Conservation (phyloP, 73 alveolate genomes). For the Loxodes magnus region DNA sequence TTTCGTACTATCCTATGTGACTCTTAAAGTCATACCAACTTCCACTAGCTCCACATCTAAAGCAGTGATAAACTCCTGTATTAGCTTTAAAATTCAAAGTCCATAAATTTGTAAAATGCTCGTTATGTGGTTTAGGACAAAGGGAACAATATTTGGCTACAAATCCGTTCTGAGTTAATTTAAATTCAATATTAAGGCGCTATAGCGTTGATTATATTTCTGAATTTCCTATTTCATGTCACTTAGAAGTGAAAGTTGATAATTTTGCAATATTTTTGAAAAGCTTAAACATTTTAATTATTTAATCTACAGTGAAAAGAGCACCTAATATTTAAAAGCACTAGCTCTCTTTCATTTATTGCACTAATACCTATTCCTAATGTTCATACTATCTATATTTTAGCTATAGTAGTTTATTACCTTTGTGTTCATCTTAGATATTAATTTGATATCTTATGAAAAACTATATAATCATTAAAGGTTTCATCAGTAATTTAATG, state of each 20-base stretch:
- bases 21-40: slow-evolving; percentile 72
- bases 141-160: slow-evolving; percentile 53
- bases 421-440: too few species aligned
- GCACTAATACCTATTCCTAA: too few species aligned
- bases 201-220: slow-evolving; percentile 33
- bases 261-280: too few species aligned
- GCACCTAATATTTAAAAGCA: too few species aligned
- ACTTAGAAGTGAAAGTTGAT: slow-evolving; percentile 2
- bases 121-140: slow-evolving; percentile 63
- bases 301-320: too few species aligned
- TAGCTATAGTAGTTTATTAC: too few species aligned
- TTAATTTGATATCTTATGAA: too few species aligned
- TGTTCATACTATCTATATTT: too few species aligned
- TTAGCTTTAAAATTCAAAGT: slow-evolving; percentile 28
- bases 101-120: slow-evolving; percentile 42
- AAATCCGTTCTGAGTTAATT: slow-evolving; percentile 10
- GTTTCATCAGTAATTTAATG: too few species aligned
- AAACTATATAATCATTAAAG: too few species aligned
- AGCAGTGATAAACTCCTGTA: slow-evolving; percentile 70
- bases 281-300: too few species aligned
- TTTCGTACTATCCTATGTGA: slow-evolving; percentile 14
- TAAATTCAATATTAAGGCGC: slow-evolving; percentile 10
- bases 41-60: slow-evolving; percentile 67
- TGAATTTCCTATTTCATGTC: not conserved
- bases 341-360: too few species aligned